Evolutionary conservation across 2,329 filamentous ascomycete genomes (phyloP), one percentile per base, ranked within the genome.

Genomic region (Thielaviopsis populi): DNA sequence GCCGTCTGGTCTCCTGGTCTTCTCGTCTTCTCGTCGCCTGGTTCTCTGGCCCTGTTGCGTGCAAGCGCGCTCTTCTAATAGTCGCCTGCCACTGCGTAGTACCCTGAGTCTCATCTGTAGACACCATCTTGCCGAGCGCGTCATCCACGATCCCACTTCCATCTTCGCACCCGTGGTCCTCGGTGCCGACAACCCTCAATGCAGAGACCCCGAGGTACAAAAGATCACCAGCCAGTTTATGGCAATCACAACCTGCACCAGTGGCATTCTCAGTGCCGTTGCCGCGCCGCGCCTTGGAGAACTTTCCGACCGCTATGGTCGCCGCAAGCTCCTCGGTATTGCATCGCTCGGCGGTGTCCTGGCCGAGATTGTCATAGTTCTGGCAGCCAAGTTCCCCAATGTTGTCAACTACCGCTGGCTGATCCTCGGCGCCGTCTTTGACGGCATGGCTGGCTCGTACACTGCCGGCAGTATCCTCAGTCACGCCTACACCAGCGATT

Each of bases 401-500:
- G 75, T 75, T 0, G 76, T 96, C 61, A 81, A 86, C 67, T 89
- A 95, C 69, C 85, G 87, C 63, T 88, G 89, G 82, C 76, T 99
- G 24, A 76, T 97, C 5, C 72, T 92, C 1, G 89, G 89, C 10
- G 83, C 85, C 42, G 78, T 88, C 10, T 78, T 91, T 56, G 94
- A 99, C 71, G 94, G 94, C 3, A 71, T 96, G 4, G 85, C 85
- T 10, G 94, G 94, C 7, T 96, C 91, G 0, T 96, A 96, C 72
- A 95, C 91, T 0, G 83, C 89, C 0, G 87, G 86, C 33, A 87
- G 87, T 56, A 77, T 86, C 22, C 76, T 95, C 65, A 85, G 84
- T 24, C 86, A 95, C 72, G 90, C 92, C 0, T 99, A 97, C 73
- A 86, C 88, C 13, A 86, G 89, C 48, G 94, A 99, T 73, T 96